Base-by-base conservation (phyloP, 139 green algal species). In the Picochlorum sp. region DNA sequence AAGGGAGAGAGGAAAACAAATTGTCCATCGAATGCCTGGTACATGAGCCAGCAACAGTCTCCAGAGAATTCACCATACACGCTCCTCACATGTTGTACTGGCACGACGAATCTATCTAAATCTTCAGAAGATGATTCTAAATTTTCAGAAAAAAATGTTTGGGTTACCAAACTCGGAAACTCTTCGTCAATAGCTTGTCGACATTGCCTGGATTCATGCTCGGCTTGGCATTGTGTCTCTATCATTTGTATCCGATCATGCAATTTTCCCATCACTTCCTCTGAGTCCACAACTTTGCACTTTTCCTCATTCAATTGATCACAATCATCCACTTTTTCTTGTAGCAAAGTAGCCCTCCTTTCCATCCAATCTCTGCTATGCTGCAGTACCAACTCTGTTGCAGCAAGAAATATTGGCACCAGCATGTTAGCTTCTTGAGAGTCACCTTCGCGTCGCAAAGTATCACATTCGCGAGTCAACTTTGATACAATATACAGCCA, bases 1-100 rank as follows among this genome's bases (percentile, higher is more conserved):
- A 93, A 72, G 4, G 86, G 70, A 50, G 81, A 61, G 43, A 93
- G 72, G 70, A 89, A 94, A 14, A 88, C 28, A 72, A 72, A 89
- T 68, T 83, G 71, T 7, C 84, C 84, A 55, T 92, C 85, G 32
- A 54, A 63, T 18, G 30, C 18, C 9, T 67, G 45, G 28, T 45
- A 54, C 5, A 43, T 14, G 20, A 32, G 24, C 13, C 26, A 58
- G 20, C 32, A 41, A 41, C 12, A n/a, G 12, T 12, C 35, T n/a
- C 35, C 35, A 41, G 35, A 41, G 35, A 41, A 9, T 43, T n/a
- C n/a, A n/a, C n/a, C n/a, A n/a, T n/a, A n/a, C n/a, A n/a, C n/a
- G n/a, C n/a, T n/a, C n/a, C n/a, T n/a, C n/a, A n/a, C n/a, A n/a
- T n/a, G n/a, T n/a, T n/a, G n/a, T n/a, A n/a, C n/a, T n/a, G n/a